Conservation (phyloP, 345 rosid species). For the Dipteronia sinensis region DNA sequence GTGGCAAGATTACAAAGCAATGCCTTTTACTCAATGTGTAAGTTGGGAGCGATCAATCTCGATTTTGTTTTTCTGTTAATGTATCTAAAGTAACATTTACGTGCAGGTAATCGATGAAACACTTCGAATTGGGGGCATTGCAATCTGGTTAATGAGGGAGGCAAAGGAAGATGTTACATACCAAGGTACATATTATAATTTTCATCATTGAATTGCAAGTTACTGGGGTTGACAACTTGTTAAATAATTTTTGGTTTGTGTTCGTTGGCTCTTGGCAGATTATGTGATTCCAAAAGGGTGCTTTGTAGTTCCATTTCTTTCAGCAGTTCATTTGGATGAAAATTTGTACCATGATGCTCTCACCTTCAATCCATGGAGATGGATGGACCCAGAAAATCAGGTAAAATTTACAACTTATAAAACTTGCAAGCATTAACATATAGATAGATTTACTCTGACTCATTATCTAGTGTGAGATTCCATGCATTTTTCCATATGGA, state of each 20-base stretch:
- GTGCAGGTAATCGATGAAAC: conserved; percentile 84
- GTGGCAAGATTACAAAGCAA: conserved; percentile 82
- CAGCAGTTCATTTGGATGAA: conserved; percentile 84
- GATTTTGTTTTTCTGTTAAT: too few species aligned
- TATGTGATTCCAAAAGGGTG: conserved; percentile 83
- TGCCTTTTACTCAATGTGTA: conserved; percentile 89
- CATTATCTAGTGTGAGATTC: too few species aligned
- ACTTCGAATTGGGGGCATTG: conserved; percentile 82
- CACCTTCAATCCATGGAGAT: conserved; percentile 82
- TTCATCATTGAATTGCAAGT: not conserved
- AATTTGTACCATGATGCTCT: conserved; percentile 52
- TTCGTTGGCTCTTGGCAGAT: conserved; percentile 38
- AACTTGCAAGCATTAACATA: not conserved
- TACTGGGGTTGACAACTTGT: not conserved
- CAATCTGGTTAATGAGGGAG: conserved; percentile 92
- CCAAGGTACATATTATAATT: conserved; percentile 38
- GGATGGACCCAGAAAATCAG: conserved; percentile 78
- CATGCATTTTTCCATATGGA: too few species aligned
- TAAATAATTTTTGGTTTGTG: not conserved
- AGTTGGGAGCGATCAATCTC: too few species aligned
- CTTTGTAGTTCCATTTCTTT: conserved; percentile 78
- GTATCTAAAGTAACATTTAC: not conserved
- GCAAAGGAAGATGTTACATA: conserved; percentile 75
- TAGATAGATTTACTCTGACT: too few species aligned
- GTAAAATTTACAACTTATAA: conserved; percentile 22